A percentile compares a stretch with the other conserved stretches of the same genome.
Conservation (phyloP, 2,329 filamentous ascomycete genomes). For the Leptographium galeiforme region DNA sequence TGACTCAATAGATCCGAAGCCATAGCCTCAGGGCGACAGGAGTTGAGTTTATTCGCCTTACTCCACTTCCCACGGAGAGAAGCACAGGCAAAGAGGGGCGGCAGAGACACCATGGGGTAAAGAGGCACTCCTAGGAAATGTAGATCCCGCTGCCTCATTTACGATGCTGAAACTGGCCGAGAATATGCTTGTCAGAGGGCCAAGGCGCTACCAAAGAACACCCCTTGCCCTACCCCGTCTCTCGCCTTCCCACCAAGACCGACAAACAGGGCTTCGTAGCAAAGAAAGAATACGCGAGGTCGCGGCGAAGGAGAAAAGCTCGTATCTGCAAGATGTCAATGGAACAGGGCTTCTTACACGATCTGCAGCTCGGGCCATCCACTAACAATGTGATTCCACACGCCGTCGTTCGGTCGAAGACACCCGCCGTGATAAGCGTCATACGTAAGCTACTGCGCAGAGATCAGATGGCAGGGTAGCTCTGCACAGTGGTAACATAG, state of each 20-base stretch:
- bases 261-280: neutral
- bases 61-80: neutral
- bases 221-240: neutral
- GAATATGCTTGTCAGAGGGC: conserved; percentile 14
- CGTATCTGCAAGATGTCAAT: neutral
- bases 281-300: neutral
- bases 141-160: conserved; percentile 17
- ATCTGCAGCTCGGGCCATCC: neutral
- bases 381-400: neutral
- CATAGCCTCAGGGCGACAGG: conserved; percentile 3
- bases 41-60: neutral
- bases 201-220: conserved; percentile 7
- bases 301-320: no score
- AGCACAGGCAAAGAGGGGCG: neutral
- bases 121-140: conserved; percentile 11
- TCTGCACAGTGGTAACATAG: no score
- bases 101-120: neutral
- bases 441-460: neutral
- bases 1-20: neutral
- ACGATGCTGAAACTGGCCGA: conserved; percentile 17
- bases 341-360: neutral
- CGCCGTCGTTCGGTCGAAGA: neutral
- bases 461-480: no score
- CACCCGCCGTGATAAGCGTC: neutral
- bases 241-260: neutral